These are phyloP conservation scores for Phaeosphaeriaceae sp. DNA, from an alignment of 2,329 filamentous ascomycete genomes.

Conservation along the genomic window DNA sequence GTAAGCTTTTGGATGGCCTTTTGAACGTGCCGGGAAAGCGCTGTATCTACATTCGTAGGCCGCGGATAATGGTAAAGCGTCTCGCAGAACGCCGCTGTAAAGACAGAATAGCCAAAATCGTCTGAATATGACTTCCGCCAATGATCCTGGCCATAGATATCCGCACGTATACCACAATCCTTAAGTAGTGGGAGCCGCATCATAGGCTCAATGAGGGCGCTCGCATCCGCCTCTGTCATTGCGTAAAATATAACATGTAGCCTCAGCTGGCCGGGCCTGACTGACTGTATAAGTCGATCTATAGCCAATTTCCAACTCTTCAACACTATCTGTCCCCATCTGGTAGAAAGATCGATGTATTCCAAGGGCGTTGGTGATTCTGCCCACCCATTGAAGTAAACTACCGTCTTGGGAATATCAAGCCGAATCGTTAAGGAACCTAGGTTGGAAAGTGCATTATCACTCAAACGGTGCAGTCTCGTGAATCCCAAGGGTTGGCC, in stretches of 20 bases:
- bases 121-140: background rate
- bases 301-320: slow-evolving; percentile 1
- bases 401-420: background rate
- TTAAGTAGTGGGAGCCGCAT: slow-evolving; percentile 4
- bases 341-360: background rate
- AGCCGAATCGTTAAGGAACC: slow-evolving; percentile 9
- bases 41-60: background rate
- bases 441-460: slow-evolving; percentile 3
- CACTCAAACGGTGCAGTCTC: slow-evolving; percentile 4
- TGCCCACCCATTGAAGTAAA: background rate
- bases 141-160: slow-evolving; percentile 1
- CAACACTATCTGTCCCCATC: slow-evolving; percentile 5
- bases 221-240: slow-evolving; percentile 2
- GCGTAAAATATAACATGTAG: slow-evolving; percentile 4
- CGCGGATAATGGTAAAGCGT: background rate
- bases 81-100: background rate
- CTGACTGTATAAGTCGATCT: background rate
- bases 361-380: background rate
- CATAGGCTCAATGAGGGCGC: slow-evolving; percentile 7
- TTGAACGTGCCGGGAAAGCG: background rate
- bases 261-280: slow-evolving; percentile 1
- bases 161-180: slow-evolving; percentile 10
- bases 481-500: slow-evolving; percentile 2
- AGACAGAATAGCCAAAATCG: background rate
- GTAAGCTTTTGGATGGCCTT: background rate